Evolutionary conservation across 306 rosid species (phyloP), one percentile per base, ranked within the genome.

Genomic region (Castanea sativa): DNA sequence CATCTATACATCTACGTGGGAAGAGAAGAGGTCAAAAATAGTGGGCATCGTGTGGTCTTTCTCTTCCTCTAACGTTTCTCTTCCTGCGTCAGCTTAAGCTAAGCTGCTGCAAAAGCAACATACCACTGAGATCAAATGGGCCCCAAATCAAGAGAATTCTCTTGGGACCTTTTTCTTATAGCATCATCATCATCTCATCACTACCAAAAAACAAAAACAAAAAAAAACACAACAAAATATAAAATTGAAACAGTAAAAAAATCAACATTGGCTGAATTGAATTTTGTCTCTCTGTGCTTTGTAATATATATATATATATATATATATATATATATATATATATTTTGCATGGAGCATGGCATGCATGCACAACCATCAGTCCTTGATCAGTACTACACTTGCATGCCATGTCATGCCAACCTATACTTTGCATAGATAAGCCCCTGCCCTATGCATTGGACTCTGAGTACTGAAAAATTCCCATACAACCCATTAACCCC

Each of bases 381-480:
- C 57, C 53, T 70, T 73, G 82, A 88, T 78, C 78, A 81, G 82
- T 83, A 78, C 53, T 2, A 3, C 85, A 59, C 65, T 79, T 86
- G 95, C 95, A 93, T 93, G 98, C 91, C 98, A 90, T 90, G 86
- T 88, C 93, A 87, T 91, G 91, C 89, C 98, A 93, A 86, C 81
- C 83, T 81, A 85, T 90, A 77, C 89, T 88, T 87, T 83, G 84
- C 92, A 55, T 87, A 72, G 86, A 78, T 82, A 83, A 82, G 71
- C 73, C 86, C 82, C 73, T 16, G 53, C 41, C 1, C 6, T 7
- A 35, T 60, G 59, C 14, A 13, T 19, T 74, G 6, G 49, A 70
- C 73, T 33, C 16, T 14, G 60, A 23, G 59, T 23, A 49, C 8
- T 41, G 45, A 7, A 41, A 41, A 41, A 23, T 4, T 41, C 19